These are phyloP conservation scores for Termitomyces sp. DNA, from an alignment of 768 basidiomycete species.

Conservation along the genomic window DNA sequence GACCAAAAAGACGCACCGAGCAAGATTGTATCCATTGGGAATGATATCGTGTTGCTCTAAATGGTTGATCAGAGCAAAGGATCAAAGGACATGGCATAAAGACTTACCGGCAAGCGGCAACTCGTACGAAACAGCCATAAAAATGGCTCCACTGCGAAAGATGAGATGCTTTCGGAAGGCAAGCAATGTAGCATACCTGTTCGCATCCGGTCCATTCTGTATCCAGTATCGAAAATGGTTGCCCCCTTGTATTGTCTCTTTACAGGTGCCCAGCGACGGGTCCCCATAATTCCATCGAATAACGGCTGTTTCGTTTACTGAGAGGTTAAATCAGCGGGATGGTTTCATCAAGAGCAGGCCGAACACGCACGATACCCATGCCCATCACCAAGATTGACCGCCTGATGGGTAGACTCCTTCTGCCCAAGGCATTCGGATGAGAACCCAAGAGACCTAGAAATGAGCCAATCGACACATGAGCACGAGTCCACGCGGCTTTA, in stretches of 20 bases:
- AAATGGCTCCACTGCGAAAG: slow-evolving; percentile 55
- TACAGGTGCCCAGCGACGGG: slow-evolving; percentile 75
- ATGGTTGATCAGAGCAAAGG: background rate
- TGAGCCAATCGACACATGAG: background rate
- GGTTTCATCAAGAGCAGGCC: background rate
- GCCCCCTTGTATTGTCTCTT: slow-evolving; percentile 82
- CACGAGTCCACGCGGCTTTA: background rate
- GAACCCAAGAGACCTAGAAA: slow-evolving; percentile 61
- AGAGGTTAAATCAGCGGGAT: background rate
- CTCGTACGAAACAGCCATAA: slow-evolving; percentile 75
- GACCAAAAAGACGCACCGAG: slow-evolving; percentile 39
- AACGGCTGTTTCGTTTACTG: slow-evolving; percentile 80
- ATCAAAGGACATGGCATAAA: background rate
- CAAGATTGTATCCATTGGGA: slow-evolving; percentile 76
- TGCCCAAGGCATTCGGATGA: slow-evolving; percentile 82
- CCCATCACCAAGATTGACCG: slow-evolving; percentile 81
- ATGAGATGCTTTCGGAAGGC: background rate
- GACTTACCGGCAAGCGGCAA: slow-evolving; percentile 49
- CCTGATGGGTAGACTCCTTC: slow-evolving; percentile 61
- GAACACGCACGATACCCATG: slow-evolving; percentile 54
- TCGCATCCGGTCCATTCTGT: slow-evolving; percentile 59
- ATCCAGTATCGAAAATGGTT: slow-evolving; percentile 88
- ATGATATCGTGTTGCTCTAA: slow-evolving; percentile 67
- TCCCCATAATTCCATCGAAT: slow-evolving; percentile 85
- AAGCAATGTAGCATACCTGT: slow-evolving; percentile 40